phyloP scores from a whole-genome alignment of 371 early-diverging fungal species.

The Mortierella sp. region DNA sequence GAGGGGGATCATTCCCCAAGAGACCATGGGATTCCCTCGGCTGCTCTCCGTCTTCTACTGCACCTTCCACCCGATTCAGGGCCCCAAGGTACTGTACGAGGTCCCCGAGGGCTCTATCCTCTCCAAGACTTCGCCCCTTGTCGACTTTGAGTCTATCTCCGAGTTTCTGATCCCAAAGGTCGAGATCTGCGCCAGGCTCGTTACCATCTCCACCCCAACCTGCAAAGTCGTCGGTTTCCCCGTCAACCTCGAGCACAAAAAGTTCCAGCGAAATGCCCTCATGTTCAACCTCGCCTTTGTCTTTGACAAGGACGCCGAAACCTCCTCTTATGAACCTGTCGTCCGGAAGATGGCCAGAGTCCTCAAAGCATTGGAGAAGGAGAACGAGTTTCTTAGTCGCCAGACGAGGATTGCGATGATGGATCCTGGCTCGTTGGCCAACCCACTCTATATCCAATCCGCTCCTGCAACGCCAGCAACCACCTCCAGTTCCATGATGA shows the following conservation, averaged over 20 bases:
- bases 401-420: conserved; percentile 44
- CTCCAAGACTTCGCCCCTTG: conserved; percentile 59
- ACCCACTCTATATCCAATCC: background rate
- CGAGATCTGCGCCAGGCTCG: conserved; percentile 79
- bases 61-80: conserved; percentile 86
- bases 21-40: conserved; percentile 73
- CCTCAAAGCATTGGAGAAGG: conserved; percentile 80
- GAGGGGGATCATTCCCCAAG: background rate
- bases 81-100: conserved; percentile 85
- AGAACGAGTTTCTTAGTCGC: conserved; percentile 74
- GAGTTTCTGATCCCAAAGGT: conserved; percentile 91
- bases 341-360: conserved; percentile 84
- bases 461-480: background rate
- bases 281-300: conserved; percentile 91
- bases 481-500: background rate
- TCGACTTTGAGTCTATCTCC: conserved; percentile 88
- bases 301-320: conserved; percentile 83
- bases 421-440: conserved; percentile 12
- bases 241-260: conserved; percentile 75
- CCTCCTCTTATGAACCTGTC: conserved; percentile 81
- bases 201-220: conserved; percentile 76
- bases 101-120: conserved; percentile 83
- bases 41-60: conserved; percentile 84
- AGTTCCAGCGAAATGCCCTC: conserved; percentile 84
- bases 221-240: conserved; percentile 86